phyloP scores from a whole-genome alignment of 306 rosid genomes.

The Astragalus glycyphyllos region DNA sequence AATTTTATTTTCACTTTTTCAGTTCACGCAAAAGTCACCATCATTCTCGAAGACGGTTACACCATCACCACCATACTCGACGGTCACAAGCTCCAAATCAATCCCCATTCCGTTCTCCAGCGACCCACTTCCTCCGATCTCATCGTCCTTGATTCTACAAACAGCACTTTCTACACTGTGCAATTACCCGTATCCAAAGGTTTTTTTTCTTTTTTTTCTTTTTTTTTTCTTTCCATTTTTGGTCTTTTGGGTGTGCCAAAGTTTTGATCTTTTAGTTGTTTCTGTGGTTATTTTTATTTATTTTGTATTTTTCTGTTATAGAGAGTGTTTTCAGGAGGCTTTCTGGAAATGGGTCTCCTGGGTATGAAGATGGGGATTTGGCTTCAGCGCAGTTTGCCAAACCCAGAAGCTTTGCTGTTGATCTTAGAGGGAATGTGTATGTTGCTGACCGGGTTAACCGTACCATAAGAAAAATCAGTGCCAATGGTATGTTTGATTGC shows the following conservation, averaged over 20 bases:
- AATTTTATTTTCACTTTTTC: constrained; percentile 3
- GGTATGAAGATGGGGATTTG: constrained; percentile 69
- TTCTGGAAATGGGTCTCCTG: constrained; percentile 49
- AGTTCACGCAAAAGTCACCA: constrained; percentile 41
- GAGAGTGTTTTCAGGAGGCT: constrained; percentile 53
- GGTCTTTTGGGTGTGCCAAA: background rate
- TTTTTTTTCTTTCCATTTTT: too few species aligned
- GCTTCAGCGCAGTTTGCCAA: constrained; percentile 52
- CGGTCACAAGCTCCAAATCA: constrained; percentile 63
- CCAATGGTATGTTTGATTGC: constrained; percentile 50
- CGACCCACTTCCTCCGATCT: constrained; percentile 63
- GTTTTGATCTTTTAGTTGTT: background rate
- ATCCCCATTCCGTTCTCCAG: constrained; percentile 51
- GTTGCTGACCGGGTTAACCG: constrained; percentile 62
- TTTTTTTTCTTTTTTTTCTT: too few species aligned
- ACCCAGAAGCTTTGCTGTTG: constrained; percentile 70
- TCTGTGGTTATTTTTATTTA: background rate
- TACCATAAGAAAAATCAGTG: constrained; percentile 64
- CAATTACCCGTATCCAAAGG: constrained; percentile 61
- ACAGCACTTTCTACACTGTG: constrained; percentile 59
- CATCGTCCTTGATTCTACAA: constrained; percentile 56
- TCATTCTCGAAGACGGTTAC: constrained; percentile 67
- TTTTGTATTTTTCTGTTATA: constrained; percentile 30
- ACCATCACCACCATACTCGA: constrained; percentile 63
- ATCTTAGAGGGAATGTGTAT: constrained; percentile 64